Percentiles rank a stretch among this genome's conserved stretches.
These are phyloP conservation scores for Pyrus hybrid DNA, from an alignment of 331 rosid genomes.

Conservation along the genomic window DNA sequence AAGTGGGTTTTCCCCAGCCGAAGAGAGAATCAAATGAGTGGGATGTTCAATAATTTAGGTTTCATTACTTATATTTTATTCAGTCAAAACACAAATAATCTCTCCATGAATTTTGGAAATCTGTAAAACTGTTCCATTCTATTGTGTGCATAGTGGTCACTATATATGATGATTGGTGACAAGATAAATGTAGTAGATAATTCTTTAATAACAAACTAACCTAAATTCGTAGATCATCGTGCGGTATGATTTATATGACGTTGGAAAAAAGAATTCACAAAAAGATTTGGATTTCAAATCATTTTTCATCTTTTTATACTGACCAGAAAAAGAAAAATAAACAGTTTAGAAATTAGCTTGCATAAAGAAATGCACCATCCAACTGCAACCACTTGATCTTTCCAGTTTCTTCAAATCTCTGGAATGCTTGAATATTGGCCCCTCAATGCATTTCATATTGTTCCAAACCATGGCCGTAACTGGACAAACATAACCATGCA, in stretches of 20 bases:
- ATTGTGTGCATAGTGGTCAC: no score
- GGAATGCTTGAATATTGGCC: neutral
- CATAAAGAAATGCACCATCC: neutral
- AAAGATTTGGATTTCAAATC: neutral
- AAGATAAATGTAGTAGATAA: neutral
- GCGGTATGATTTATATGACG: neutral
- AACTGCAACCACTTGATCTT: neutral
- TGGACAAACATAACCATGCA: constrained; percentile 13
- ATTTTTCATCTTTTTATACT: neutral
- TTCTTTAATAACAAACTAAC: neutral
- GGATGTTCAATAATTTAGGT: neutral
- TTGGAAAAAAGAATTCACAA: neutral
- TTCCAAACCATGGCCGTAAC: constrained; percentile 6
- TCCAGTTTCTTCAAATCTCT: neutral
- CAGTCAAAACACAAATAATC: neutral
- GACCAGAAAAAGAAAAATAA: neutral
- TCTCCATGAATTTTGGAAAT: neutral
- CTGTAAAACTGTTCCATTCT: no score
- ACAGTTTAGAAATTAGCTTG: neutral
- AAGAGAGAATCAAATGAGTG: neutral
- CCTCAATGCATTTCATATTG: constrained; percentile 7
- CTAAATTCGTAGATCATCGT: neutral
- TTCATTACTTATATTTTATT: neutral
- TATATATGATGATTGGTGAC: neutral
- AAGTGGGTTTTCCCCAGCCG: neutral